Base-by-base conservation (phyloP, 2,329 filamentous ascomycete species). In the Corinectria fuckeliana region DNA sequence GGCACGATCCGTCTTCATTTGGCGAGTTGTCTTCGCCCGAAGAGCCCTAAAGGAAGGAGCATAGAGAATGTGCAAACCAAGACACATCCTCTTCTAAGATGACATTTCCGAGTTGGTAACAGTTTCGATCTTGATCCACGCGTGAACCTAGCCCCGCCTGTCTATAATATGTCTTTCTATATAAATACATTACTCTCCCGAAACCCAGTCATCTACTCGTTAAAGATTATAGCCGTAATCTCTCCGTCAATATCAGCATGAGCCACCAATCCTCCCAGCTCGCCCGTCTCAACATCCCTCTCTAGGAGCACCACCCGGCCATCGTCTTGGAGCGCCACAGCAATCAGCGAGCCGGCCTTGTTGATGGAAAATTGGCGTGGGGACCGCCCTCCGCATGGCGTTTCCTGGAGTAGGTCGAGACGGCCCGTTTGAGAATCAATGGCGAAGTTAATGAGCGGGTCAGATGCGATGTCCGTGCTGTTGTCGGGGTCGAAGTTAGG, bases 361-460 rank as follows among this genome's bases (percentile, higher is more conserved):
- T 89, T 92, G 56, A 91, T 75, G 50, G 82, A 83, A 72, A 91
- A 90, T 38, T 90, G 88, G 20, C 91, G 82, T 0, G 91, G 91
- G 55, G 81, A 83, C 7, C 77, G 73, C 2, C 91, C 91, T 48
- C 88, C 88, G 0, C 87, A 83, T 0, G 89, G 80, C n/a, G 82
- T 82, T 25, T 86, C 79, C 66, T 89, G 83, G 3, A 85, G 72
- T 56, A 85, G 81, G 0, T 70, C 74, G 23, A 92, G 78, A 1
- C 74, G 77, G 6, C 88, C 89, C n/a, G 81, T 82, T 13, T 71
- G 63, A 2, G 69, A 58, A 66, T 86, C 75, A 64, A 91, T 83
- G 55, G 77, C 70, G 77, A 86, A 91, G 58, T 80, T 86, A 60
- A 88, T 81, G 53, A 93, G 76, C 1, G 89, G 84, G 72, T 91